phyloP scores from a whole-genome alignment of 345 rosid genomes.

The Garcia nutans region DNA sequence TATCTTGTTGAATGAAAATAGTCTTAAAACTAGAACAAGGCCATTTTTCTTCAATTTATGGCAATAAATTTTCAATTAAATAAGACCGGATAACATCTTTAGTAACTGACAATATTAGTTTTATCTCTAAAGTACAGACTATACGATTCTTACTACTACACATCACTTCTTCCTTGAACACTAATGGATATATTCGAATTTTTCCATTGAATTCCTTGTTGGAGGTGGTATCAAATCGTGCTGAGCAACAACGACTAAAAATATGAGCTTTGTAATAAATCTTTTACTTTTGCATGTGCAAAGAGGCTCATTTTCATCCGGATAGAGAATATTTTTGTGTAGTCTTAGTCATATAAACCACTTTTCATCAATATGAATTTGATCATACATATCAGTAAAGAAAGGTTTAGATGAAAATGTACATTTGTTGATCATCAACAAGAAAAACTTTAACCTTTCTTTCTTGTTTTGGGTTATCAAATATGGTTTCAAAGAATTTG shows the following conservation, averaged over 20 bases:
- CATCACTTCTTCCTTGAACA: too few relatives aligned
- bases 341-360: not conserved
- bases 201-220: too few relatives aligned
- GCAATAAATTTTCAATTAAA: not conserved
- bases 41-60: not conserved
- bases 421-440: not conserved
- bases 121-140: not conserved
- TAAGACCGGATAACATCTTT: not conserved
- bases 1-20: conserved; percentile 1
- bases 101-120: not conserved
- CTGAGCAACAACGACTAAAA: too few relatives aligned
- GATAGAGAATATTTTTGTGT: not conserved
- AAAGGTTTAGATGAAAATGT: not conserved
- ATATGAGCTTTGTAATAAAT: too few relatives aligned
- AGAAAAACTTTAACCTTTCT: not conserved
- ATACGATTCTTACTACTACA: too few relatives aligned
- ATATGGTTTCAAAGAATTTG: not conserved
- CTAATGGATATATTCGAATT: too few relatives aligned
- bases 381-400: not conserved
- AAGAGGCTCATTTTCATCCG: not conserved
- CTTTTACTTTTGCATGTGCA: not conserved
- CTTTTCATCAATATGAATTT: not conserved
- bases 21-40: not conserved
- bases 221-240: not conserved
- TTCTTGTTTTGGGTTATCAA: not conserved